Evolutionary conservation across 495 filamentous ascomycete species (phyloP), one percentile per base, ranked within the genome.

Genomic region (Oidiodendron maius): DNA sequence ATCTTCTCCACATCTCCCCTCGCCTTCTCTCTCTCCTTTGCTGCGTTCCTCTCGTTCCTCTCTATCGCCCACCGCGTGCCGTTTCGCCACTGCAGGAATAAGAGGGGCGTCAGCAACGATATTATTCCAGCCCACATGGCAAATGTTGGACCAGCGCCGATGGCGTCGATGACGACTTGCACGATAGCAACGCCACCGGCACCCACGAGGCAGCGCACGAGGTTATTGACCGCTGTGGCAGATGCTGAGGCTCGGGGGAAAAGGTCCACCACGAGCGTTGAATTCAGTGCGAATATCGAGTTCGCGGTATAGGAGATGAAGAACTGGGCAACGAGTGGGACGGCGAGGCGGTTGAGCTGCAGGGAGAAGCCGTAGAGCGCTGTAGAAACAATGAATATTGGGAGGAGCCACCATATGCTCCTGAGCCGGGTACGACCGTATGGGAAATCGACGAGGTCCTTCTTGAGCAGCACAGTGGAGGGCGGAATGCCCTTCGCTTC

Each of bases 81-180:
- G 23, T 49, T 43, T 4, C 21, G 35, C 45, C 45, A 54, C 23
- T 49, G 37, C 17, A 54, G 8, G 1, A 45, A 24, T 32, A 50
- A 28, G 17, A 50, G 21, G 4, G 41, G 46, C 6, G 15, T 42
- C 2, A 22, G 3, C 1, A 26, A 13, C 4, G 15, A 17, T 16
- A 26, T 38, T 4, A 47, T 30, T 1, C 40, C 36, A 1, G 75
- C 73, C 46, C 81, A 64, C 42, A 86, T 76, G 1, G 80, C 79
- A 59, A 81, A 85, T 18, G 78, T 77, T 70, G 78, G 82, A 0
- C 81, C 79, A n/a, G 71, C 62, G 1, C 76, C 78, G 81, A 83
- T 4, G 65, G 67, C 12, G 64, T 61, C 26, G 80, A 64, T 68
- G 82, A 81, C 3, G 71, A 74, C 39, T 77, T 74, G 48, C 8